Conservation (phyloP, 495 filamentous ascomycete species). For the Recurvomyces mirabilis region DNA sequence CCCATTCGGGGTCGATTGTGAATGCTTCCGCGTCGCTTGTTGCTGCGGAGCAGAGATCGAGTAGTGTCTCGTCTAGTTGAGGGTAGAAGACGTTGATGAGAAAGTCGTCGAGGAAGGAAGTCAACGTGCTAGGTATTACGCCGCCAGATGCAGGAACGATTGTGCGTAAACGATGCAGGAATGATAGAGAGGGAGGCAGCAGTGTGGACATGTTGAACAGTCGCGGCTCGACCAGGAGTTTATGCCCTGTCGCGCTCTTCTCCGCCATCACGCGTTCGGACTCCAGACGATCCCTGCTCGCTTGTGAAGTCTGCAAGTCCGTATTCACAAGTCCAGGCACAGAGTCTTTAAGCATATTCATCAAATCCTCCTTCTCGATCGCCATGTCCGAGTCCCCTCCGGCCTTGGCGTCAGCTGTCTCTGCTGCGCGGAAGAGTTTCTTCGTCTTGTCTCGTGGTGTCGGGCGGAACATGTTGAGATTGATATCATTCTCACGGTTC, state of each 20-base stretch:
- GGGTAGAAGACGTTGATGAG: slow-evolving; percentile 96
- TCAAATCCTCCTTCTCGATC: slow-evolving; percentile 78
- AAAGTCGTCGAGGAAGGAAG: slow-evolving; percentile 95
- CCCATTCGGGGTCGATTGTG: slow-evolving; percentile 76
- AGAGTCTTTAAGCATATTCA: slow-evolving; percentile 77
- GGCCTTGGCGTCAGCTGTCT: slow-evolving; percentile 31
- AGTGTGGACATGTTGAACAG: slow-evolving; percentile 96
- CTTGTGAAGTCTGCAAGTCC: no score
- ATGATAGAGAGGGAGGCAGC: slow-evolving; percentile 84
- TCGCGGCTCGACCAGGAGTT: slow-evolving; percentile 84
- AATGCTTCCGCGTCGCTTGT: slow-evolving; percentile 82
- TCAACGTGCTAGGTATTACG: slow-evolving; percentile 74
- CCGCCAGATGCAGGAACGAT: slow-evolving; percentile 63
- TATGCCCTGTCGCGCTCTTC: slow-evolving; percentile 55
- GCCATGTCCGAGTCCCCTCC: slow-evolving; percentile 44
- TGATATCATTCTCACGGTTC: slow-evolving; percentile 35
- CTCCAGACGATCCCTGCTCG: slow-evolving; percentile 19
- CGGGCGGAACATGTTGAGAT: slow-evolving; percentile 47
- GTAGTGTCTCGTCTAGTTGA: slow-evolving; percentile 88
- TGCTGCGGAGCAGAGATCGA: slow-evolving; percentile 70
- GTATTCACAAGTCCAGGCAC: slow-evolving; percentile 80
- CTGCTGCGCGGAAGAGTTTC: slow-evolving; percentile 58
- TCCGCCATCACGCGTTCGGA: neutral
- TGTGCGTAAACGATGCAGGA: slow-evolving; percentile 79
- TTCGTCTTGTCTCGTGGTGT: slow-evolving; percentile 55